phyloP scores from a whole-genome alignment of 2,329 filamentous ascomycete genomes.

The Sporothrix sp. region DNA sequence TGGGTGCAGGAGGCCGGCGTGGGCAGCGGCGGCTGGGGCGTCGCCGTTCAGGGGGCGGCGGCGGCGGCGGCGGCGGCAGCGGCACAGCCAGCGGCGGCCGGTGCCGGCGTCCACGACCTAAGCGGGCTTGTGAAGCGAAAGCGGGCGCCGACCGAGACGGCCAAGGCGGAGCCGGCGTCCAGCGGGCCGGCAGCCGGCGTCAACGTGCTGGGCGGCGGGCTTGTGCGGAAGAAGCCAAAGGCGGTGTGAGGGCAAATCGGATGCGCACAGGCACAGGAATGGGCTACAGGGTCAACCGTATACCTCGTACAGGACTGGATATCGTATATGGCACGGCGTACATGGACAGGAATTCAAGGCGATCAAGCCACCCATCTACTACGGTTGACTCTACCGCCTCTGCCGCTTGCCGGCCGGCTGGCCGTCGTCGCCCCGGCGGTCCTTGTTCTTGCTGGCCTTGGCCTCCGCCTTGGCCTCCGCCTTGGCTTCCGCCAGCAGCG shows the following conservation, averaged over 20 bases:
- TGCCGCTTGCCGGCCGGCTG: constrained; percentile 11
- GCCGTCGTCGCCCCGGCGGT: not conserved
- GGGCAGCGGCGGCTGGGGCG: constrained; percentile 41
- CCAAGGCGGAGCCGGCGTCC: not conserved
- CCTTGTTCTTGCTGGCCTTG: constrained; percentile 11
- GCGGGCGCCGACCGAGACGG: constrained; percentile 21
- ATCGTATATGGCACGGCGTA: not conserved
- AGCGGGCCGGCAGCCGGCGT: constrained; percentile 14
- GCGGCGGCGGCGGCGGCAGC: constrained; percentile 4
- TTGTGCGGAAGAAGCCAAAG: constrained; percentile 49
- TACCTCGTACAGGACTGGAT: not conserved
- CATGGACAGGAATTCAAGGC: not conserved
- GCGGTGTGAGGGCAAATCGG: constrained; percentile 12
- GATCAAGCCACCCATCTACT: no score
- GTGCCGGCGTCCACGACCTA: constrained; percentile 39
- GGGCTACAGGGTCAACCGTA: no score
- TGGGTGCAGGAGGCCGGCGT: constrained; percentile 60
- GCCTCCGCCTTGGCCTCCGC: constrained; percentile 13
- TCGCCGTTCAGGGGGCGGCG: constrained; percentile 37
- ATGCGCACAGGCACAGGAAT: no score
- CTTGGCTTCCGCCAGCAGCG: constrained; percentile 15
- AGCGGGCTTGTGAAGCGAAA: constrained; percentile 36
- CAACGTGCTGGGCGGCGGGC: constrained; percentile 28
- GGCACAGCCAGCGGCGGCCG: no score
- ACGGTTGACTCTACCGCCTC: not conserved